Percentiles rank a stretch among this genome's conserved stretches.
These are phyloP conservation scores for Kewa caespitosa DNA, from an alignment of 179 eudicot genomes.

Conservation along the genomic window DNA sequence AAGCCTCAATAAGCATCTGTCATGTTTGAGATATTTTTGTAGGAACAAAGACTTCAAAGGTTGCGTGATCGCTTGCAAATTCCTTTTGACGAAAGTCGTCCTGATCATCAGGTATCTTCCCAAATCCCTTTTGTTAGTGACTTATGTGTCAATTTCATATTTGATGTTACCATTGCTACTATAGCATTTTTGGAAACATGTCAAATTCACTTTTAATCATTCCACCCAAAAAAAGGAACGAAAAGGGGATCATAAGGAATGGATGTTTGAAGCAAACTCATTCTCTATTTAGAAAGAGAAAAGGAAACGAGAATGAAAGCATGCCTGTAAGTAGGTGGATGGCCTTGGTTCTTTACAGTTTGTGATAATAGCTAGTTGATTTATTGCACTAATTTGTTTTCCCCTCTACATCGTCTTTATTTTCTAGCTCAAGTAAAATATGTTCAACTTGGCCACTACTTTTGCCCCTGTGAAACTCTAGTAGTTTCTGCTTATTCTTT, in stretches of 20 bases:
- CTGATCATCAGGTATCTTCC: slow-evolving; percentile 70
- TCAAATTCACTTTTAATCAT: background rate
- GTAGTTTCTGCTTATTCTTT: slow-evolving; percentile 4
- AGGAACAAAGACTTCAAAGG: slow-evolving; percentile 69
- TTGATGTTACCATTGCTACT: background rate
- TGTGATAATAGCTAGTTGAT: too few relatives aligned
- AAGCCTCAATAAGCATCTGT: background rate
- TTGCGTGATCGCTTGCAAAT: slow-evolving; percentile 56
- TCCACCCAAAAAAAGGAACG: background rate
- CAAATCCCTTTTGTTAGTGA: background rate
- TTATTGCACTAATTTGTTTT: too few relatives aligned
- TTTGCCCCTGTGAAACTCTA: background rate
- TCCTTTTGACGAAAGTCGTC: slow-evolving; percentile 68
- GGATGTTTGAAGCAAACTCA: background rate
- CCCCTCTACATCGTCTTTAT: background rate
- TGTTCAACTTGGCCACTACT: background rate
- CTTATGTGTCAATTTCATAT: background rate
- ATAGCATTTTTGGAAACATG: too few relatives aligned
- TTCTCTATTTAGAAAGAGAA: background rate
- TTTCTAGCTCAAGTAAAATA: background rate
- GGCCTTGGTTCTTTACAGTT: background rate
- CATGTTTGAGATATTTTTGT: slow-evolving; percentile 14
- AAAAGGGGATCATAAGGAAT: background rate
- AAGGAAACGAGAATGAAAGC: too few relatives aligned
- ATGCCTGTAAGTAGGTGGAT: too few relatives aligned